Conservation (phyloP, 2,329 filamentous ascomycete genomes). For the Beauveria australis region DNA sequence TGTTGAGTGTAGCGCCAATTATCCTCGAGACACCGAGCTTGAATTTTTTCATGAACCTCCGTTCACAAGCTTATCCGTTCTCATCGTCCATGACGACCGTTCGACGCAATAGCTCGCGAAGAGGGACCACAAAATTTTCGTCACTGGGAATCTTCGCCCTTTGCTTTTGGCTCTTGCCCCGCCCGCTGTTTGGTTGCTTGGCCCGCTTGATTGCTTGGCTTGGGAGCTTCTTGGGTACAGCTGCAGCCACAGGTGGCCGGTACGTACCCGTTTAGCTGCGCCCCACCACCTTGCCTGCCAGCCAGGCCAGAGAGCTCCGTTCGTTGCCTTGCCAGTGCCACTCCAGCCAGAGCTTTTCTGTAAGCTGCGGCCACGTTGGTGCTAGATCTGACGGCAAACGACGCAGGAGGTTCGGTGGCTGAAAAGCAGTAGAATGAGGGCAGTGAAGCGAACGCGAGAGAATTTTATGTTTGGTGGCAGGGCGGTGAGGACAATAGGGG, state of each 20-base stretch:
- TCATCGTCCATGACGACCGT: constrained; percentile 5
- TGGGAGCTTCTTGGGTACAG: background rate
- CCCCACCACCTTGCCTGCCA: constrained; percentile 1
- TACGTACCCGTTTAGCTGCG: background rate
- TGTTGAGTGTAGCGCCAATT: background rate
- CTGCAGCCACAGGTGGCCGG: background rate
- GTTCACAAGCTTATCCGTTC: background rate
- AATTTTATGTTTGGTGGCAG: background rate
- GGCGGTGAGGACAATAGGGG: background rate
- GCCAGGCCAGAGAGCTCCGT: constrained; percentile 7
- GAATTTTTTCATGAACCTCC: background rate
- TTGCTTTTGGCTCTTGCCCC: background rate
- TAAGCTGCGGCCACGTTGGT: background rate
- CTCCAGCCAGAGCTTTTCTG: constrained; percentile 3
- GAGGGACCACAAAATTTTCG: constrained; percentile 6
- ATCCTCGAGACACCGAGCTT: too few species aligned
- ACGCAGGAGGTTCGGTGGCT: background rate
- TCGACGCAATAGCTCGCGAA: background rate
- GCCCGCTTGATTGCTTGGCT: background rate
- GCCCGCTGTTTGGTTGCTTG: background rate
- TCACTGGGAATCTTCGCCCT: background rate
- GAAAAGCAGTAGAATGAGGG: background rate
- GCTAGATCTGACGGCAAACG: background rate
- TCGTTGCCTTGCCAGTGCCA: constrained; percentile 10
- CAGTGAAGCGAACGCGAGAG: background rate